Base-by-base conservation (phyloP, 257 asterid species). In the Forsythia suspensa region DNA sequence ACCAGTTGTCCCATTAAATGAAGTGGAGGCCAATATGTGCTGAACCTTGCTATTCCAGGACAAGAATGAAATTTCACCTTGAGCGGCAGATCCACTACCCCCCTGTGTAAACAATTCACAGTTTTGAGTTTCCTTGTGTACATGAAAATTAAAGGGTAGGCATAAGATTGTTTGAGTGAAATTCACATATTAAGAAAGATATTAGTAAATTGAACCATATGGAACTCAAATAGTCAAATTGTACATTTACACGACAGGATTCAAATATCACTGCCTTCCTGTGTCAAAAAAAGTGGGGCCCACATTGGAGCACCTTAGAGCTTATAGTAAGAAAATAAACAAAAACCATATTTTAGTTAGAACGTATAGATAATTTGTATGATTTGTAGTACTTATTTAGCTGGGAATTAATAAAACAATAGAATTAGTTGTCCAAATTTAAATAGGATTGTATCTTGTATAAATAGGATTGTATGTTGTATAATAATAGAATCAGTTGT, bases 1-100 rank as follows among this genome's bases (percentile, higher is more conserved):
- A 95, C 99, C 99, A 41, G 98, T 95, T 77, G 96, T 90, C 84
- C 99, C 99, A 76, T 93, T 93, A 77, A 73, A 86, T 34, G 99
- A 95, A 52, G 97, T 93, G 82, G 99, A 95, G 37, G 99, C 98
- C 87, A 95, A 79, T 75, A 93, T 90, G 77, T 95, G 92, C 81
- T 89, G 95, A 80, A 93, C 97, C 84, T 90, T 90, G 86, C 87
- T 89, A 78, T 95, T 95, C 99, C 99, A 95, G 37, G 99, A 95
- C 82, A 95, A 82, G 82, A 82, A 95, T 34, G 99, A 95, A 81
- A 95, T 93, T 89, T 95, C 99, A 72, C 91, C 98, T 88, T 93
- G 99, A 74, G 96, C 77, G 73, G 97, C 94, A 79, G 98, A 89
- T 71, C 96, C 98, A 86, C 92, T 92, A 72, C 97, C 97, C 99